phyloP scores from a whole-genome alignment of 2,329 filamentous ascomycete species.

The Fusarium xyrophilum region DNA sequence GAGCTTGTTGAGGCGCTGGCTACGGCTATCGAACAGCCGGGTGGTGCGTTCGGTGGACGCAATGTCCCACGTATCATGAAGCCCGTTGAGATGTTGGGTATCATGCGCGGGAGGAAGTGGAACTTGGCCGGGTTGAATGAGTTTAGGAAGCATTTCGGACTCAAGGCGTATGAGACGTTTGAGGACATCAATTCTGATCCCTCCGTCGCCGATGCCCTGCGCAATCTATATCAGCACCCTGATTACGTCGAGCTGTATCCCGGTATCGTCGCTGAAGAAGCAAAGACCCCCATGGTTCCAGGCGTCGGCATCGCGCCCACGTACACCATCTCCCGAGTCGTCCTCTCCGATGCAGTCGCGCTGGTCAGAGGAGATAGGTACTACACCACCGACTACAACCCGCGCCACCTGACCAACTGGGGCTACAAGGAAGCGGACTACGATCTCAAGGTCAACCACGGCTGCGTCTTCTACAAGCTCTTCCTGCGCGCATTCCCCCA shows the following conservation, averaged over 20 bases:
- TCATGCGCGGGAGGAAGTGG: conserved; percentile 79
- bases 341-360: conserved; percentile 80
- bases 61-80: conserved; percentile 78
- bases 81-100: conserved; percentile 80
- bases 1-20: conserved; percentile 75
- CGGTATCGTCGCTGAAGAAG: conserved; percentile 77
- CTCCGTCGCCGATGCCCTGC: conserved; percentile 69
- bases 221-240: conserved; percentile 76
- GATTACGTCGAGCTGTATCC: conserved; percentile 84
- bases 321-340: conserved; percentile 78
- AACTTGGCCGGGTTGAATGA: conserved; percentile 81
- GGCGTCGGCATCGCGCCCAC: conserved; percentile 78
- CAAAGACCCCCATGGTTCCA: conserved; percentile 75
- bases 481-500: conserved; percentile 80
- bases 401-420: conserved; percentile 81
- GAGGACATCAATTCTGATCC: conserved; percentile 85
- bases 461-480: conserved; percentile 85
- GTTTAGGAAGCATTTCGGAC: conserved; percentile 81
- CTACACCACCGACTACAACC: conserved; percentile 79
- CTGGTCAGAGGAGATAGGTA: conserved; percentile 79
- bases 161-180: conserved; percentile 78
- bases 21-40: conserved; percentile 77
- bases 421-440: conserved; percentile 78
- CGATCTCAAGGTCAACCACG: conserved; percentile 77
- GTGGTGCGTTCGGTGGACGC: conserved; percentile 74